phyloP scores from a whole-genome alignment of 2,329 filamentous ascomycete species.

The Chalaropsis thielavioides region DNA sequence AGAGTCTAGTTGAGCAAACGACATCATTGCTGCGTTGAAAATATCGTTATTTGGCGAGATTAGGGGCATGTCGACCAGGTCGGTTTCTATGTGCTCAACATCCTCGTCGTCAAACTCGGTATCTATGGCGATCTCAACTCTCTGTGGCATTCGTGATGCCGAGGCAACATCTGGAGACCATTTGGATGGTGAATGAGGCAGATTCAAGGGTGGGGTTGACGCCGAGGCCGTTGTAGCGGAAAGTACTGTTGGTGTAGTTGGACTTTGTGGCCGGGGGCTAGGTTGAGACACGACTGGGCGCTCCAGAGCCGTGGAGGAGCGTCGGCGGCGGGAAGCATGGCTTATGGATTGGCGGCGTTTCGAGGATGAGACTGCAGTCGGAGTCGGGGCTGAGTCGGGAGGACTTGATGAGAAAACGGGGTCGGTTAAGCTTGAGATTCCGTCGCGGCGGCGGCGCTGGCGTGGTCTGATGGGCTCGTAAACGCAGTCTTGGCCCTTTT shows the following conservation, averaged over 20 bases:
- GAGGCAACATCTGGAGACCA: background rate
- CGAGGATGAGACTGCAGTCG: background rate
- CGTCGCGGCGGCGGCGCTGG: conserved; percentile 24
- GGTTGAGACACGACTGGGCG: background rate
- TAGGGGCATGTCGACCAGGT: conserved; percentile 16
- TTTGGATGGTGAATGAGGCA: background rate
- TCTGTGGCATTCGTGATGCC: background rate
- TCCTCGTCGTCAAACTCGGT: background rate
- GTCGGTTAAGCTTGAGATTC: background rate
- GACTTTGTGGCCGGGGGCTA: background rate
- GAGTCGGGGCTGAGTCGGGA: background rate
- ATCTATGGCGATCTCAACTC: background rate
- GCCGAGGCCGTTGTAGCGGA: background rate
- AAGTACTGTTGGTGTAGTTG: background rate
- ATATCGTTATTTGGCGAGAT: conserved; percentile 24
- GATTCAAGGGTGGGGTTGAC: background rate
- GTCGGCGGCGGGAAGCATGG: background rate
- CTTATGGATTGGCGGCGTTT: background rate
- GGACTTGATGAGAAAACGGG: background rate
- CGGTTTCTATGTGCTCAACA: background rate
- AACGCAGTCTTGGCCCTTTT: conserved; percentile 34
- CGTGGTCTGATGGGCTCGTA: conserved; percentile 35
- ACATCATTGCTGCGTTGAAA: conserved; percentile 21
- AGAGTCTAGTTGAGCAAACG: background rate
- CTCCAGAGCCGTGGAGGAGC: background rate